Percentiles rank a stretch among this genome's conserved stretches.
phyloP scores from a whole-genome alignment of 2,329 filamentous ascomycete species.

The Aspergillus vadensis region DNA sequence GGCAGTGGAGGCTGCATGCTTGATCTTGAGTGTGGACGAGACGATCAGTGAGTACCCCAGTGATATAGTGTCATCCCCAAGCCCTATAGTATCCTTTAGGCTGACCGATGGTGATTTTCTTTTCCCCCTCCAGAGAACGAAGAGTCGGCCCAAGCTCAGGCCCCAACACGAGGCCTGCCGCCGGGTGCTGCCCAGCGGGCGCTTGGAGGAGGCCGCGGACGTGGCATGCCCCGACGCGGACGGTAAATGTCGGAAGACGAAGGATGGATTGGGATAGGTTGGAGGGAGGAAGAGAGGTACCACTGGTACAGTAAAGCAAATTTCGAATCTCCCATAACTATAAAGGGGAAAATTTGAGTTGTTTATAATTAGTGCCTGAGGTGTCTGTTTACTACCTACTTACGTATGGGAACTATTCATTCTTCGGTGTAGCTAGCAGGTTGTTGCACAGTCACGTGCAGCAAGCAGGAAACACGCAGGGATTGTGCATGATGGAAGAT shows the following conservation, averaged over 20 bases:
- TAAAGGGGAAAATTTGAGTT: too few relatives aligned
- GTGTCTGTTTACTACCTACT: neutral
- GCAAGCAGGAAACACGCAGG: neutral
- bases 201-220: slow-evolving; percentile 78
- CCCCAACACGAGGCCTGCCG: slow-evolving; percentile 71
- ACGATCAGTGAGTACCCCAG: slow-evolving; percentile 70
- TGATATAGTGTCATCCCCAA: neutral
- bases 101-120: slow-evolving; percentile 19
- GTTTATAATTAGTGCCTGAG: too few relatives aligned
- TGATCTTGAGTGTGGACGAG: slow-evolving; percentile 96
- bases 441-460: neutral
- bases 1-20: slow-evolving; percentile 89
- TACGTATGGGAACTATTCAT: neutral
- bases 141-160: slow-evolving; percentile 83
- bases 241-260: slow-evolving; percentile 23
- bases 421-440: neutral
- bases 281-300: slow-evolving; percentile 13
- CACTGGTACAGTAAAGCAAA: slow-evolving; percentile 11
- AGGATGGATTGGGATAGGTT: slow-evolving; percentile 16
- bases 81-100: slow-evolving; percentile 1
- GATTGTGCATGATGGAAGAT: neutral
- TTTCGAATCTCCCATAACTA: too few relatives aligned
- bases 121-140: slow-evolving; percentile 68
- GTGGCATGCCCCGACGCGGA: slow-evolving; percentile 71
- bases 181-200: slow-evolving; percentile 87